Conservation (phyloP, 208 protist genomes). For the Trypanosoma melophagium region DNA sequence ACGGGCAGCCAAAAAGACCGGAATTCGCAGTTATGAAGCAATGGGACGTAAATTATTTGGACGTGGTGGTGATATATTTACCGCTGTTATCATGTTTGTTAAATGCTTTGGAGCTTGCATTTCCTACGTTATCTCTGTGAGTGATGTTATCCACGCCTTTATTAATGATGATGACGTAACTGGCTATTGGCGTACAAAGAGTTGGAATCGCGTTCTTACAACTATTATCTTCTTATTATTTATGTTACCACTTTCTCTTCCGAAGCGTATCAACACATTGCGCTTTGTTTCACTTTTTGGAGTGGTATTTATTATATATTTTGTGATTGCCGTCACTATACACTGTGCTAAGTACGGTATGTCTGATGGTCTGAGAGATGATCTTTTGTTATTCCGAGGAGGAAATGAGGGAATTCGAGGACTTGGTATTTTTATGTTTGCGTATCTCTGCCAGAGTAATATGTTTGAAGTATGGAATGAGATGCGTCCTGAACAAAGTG, state of each 20-base stretch:
- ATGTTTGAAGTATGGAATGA: conserved; percentile 62
- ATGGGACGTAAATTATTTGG: conserved; percentile 56
- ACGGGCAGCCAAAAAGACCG: conserved; percentile 45
- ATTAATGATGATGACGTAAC: conserved; percentile 36
- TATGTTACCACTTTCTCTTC: conserved; percentile 76
- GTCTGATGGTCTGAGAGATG: conserved; percentile 30
- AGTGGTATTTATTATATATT: conserved; percentile 66
- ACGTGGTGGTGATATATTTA: conserved; percentile 51
- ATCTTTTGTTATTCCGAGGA: conserved; percentile 32
- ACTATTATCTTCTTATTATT: conserved; percentile 50
- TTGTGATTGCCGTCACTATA: conserved; percentile 59
- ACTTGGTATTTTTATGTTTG: conserved; percentile 60
- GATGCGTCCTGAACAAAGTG: conserved; percentile 37
- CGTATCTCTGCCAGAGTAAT: conserved; percentile 73
- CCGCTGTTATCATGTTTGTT: conserved; percentile 63
- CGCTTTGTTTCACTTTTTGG: conserved; percentile 71
- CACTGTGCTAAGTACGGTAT: conserved; percentile 33
- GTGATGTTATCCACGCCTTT: conserved; percentile 54
- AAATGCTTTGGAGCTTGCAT: conserved; percentile 79
- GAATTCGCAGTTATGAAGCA: conserved; percentile 63
- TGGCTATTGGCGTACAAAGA: conserved; percentile 28
- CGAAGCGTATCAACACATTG: conserved; percentile 74
- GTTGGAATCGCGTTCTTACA: conserved; percentile 43
- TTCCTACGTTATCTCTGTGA: conserved; percentile 68
- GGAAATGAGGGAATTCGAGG: conserved; percentile 44